Evolutionary conservation across 768 basidiomycete genomes (phyloP).

Genomic region (Lactarius tabidus): DNA sequence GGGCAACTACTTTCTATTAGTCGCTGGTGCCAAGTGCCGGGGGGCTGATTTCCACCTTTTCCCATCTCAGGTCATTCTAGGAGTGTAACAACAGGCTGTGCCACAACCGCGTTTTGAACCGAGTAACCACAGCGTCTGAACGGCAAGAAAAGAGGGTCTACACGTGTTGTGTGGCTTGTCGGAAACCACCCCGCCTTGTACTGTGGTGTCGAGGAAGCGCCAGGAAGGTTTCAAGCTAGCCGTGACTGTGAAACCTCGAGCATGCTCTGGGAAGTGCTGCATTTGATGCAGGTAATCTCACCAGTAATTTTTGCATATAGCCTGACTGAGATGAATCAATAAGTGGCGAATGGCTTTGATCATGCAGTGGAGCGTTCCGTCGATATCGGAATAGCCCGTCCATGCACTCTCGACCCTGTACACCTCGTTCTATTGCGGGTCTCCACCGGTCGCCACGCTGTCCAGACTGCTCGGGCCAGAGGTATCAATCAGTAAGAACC

Average conservation of each 20-base stretch:
- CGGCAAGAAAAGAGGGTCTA: slow-evolving; percentile 10
- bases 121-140: slow-evolving; percentile 1
- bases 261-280: not conserved
- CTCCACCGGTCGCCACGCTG: not conserved
- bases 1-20: slow-evolving; percentile 13
- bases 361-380: not conserved
- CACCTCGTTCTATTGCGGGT: not conserved
- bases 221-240: slow-evolving; percentile 7
- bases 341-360: not conserved
- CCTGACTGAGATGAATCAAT: not conserved
- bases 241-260: not conserved
- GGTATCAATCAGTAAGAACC: not conserved
- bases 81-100: not conserved
- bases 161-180: slow-evolving; percentile 14
- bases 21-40: slow-evolving; percentile 15
- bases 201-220: slow-evolving; percentile 16
- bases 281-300: slow-evolving; percentile 6
- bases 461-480: not conserved
- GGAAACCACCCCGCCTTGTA: not conserved
- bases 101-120: not conserved
- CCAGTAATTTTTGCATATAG: not conserved
- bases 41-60: not conserved
- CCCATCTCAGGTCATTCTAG: not conserved
- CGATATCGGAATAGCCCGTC: not conserved
- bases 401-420: not conserved